These are phyloP conservation scores for Meripilus lineatus DNA, from an alignment of 1,284 basidiomycete genomes.

Conservation along the genomic window DNA sequence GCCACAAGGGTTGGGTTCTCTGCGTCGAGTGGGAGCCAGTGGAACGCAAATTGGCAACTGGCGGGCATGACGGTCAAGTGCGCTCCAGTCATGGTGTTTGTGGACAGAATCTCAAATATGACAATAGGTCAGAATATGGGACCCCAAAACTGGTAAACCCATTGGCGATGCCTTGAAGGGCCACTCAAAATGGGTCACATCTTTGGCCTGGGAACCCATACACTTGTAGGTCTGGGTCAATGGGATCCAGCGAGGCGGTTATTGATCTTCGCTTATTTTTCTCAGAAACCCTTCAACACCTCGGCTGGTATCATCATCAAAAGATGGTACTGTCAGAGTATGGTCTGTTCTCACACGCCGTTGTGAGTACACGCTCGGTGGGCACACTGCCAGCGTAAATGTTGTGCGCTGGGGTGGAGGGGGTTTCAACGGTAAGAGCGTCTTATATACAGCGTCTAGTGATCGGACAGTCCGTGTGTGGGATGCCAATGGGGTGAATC, in stretches of 20 bases:
- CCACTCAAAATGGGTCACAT: conserved; percentile 96
- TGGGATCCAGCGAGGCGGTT: background rate
- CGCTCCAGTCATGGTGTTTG: conserved; percentile 20
- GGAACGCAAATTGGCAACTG: conserved; percentile 88
- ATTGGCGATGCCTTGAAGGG: conserved; percentile 85
- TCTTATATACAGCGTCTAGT: conserved; percentile 91
- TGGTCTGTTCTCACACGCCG: conserved; percentile 80
- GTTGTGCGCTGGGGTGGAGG: conserved; percentile 94
- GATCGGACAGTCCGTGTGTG: conserved; percentile 94
- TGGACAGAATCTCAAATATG: background rate
- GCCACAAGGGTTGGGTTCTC: conserved; percentile 94
- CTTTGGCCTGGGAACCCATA: conserved; percentile 95
- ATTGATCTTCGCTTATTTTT: conserved; percentile 5
- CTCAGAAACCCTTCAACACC: conserved; percentile 68
- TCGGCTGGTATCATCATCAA: conserved; percentile 92
- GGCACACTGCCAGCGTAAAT: conserved; percentile 93
- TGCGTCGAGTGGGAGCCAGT: conserved; percentile 96
- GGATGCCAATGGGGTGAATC: conserved; percentile 74
- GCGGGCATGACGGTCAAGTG: conserved; percentile 87
- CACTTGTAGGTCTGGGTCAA: conserved; percentile 60
- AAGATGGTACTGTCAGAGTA: conserved; percentile 92
- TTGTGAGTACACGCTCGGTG: conserved; percentile 85
- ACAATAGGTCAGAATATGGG: conserved; percentile 76
- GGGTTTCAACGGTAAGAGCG: conserved; percentile 59
- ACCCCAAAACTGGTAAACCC: conserved; percentile 82